phyloP scores from a whole-genome alignment of 208 protist species.

The Crithidia sp. region DNA sequence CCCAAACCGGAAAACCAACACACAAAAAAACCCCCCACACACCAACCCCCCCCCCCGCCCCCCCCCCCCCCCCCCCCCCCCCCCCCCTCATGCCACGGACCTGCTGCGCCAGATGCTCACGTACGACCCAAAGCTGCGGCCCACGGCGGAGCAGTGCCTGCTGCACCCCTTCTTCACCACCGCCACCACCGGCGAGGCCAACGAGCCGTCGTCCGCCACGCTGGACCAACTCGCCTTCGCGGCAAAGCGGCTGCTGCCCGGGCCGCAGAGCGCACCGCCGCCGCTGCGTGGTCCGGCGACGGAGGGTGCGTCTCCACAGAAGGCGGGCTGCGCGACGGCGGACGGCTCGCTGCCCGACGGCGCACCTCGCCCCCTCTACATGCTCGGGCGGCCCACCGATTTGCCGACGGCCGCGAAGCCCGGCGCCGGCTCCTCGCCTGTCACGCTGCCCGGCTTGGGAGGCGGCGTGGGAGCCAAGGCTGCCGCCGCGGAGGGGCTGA shows the following conservation, averaged over 20 bases:
- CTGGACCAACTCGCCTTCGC: constrained; percentile 59
- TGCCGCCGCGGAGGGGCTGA: not conserved
- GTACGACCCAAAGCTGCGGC: constrained; percentile 95
- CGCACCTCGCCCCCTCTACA: constrained; percentile 38
- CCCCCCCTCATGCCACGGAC: constrained; percentile 87
- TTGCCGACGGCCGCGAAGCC: constrained; percentile 2
- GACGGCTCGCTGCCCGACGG: constrained; percentile 26
- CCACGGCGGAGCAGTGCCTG: constrained; percentile 94
- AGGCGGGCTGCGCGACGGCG: constrained; percentile 3
- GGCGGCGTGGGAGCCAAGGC: not conserved
- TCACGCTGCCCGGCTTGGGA: not conserved
- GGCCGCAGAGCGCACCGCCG: constrained; percentile 61
- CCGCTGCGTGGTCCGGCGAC: constrained; percentile 19
- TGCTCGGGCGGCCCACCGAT: constrained; percentile 15
- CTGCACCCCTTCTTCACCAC: constrained; percentile 93
- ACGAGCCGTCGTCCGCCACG: constrained; percentile 39
- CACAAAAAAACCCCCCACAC: no score
- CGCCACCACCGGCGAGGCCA: constrained; percentile 61
- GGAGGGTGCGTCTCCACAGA: constrained; percentile 7
- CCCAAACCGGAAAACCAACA: no score
- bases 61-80: no score
- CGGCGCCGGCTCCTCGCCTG: constrained; percentile 4
- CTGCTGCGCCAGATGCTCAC: constrained; percentile 93
- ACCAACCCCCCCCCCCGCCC: no score
- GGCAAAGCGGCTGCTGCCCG: constrained; percentile 46